Evolutionary conservation across 305 asterid genomes (phyloP).

Genomic region (Fraxinus paxiana): DNA sequence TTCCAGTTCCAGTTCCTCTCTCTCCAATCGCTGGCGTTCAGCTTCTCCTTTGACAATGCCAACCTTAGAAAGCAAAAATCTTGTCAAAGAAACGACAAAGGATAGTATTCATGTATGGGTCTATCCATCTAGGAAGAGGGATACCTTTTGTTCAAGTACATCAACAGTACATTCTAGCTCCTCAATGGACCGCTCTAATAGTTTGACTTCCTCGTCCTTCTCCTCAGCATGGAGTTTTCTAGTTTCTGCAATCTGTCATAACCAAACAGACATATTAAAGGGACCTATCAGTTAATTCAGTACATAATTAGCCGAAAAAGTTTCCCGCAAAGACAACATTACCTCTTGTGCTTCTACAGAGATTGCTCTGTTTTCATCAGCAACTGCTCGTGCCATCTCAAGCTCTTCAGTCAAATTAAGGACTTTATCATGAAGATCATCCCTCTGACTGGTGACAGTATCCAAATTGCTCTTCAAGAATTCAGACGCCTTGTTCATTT

Average conservation of each 20-base stretch:
- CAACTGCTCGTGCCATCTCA: constrained; percentile 56
- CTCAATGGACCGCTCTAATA: constrained; percentile 81
- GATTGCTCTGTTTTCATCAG: constrained; percentile 65
- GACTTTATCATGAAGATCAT: constrained; percentile 47
- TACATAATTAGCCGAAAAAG: constrained; percentile 5
- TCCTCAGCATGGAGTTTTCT: constrained; percentile 57
- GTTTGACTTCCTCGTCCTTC: constrained; percentile 84
- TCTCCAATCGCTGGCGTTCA: constrained; percentile 77
- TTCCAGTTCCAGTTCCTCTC: constrained; percentile 96
- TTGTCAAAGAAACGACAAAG: constrained; percentile 23
- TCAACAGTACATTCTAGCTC: constrained; percentile 83
- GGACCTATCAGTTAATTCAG: constrained; percentile 1
- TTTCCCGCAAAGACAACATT: constrained; percentile 18
- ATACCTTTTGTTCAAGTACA: constrained; percentile 90
- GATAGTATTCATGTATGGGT: neutral
- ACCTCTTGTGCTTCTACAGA: constrained; percentile 85
- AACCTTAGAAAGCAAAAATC: constrained; percentile 47
- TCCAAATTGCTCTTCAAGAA: constrained; percentile 57
- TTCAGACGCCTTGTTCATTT: constrained; percentile 51
- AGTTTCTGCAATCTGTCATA: constrained; percentile 54
- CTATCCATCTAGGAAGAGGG: constrained; percentile 10
- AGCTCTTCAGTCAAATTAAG: constrained; percentile 48
- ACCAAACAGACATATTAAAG: constrained; percentile 22
- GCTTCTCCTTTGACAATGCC: constrained; percentile 87
- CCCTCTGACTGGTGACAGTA: constrained; percentile 46